Evolutionary conservation across 192 early-diverging fungal genomes (phyloP).

Genomic region (Martensiomyces pterosporus): DNA sequence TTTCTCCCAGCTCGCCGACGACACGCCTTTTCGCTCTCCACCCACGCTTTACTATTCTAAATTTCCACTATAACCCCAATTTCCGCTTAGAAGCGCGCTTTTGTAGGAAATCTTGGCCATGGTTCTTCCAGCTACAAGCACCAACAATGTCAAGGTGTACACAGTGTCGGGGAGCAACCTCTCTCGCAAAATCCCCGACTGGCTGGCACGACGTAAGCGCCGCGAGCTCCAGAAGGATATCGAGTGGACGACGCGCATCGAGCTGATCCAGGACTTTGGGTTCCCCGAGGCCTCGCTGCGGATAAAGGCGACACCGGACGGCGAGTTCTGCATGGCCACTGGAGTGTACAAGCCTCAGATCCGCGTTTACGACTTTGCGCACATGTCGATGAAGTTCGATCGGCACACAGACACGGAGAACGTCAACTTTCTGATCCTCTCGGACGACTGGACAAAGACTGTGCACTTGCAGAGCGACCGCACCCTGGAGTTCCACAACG

Average conservation of each 20-base stretch:
- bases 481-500: constrained; percentile 88
- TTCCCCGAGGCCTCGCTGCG: constrained; percentile 91
- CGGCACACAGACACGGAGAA: constrained; percentile 93
- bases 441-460: constrained; percentile 97
- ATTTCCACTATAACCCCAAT: no score
- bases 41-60: no score
- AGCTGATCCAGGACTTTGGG: constrained; percentile 97
- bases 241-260: constrained; percentile 86
- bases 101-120: no score
- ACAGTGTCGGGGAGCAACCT: constrained; percentile 70
- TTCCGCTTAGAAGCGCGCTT: no score
- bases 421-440: constrained; percentile 75
- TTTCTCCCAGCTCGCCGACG: no score
- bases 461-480: constrained; percentile 90
- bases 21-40: no score
- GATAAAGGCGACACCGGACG: constrained; percentile 81
- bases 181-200: constrained; percentile 84
- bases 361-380: constrained; percentile 85
- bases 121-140: constrained; percentile 77
- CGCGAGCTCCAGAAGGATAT: constrained; percentile 84
- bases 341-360: constrained; percentile 99
- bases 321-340: constrained; percentile 84
- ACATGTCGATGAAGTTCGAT: constrained; percentile 98
- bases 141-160: constrained; percentile 94
- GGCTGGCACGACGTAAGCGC: constrained; percentile 81